Percentiles rank a stretch among this genome's conserved stretches.
Conservation (phyloP, 192 early-diverging fungal species). For the Phlyctochytrium planicorne region DNA sequence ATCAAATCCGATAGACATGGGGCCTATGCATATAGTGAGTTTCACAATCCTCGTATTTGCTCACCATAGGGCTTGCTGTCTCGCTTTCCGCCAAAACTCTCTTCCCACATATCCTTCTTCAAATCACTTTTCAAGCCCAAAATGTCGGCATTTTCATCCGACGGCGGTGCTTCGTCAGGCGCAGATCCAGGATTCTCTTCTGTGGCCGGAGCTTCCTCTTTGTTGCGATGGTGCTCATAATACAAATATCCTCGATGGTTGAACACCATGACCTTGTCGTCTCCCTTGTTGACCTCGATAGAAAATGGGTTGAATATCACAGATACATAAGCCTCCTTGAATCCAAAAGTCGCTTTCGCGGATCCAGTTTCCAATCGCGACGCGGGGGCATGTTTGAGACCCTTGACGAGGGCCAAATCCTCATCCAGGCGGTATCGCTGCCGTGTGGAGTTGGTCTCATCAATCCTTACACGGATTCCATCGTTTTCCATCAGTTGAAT, state of each 20-base stretch:
- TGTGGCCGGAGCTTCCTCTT: constrained; percentile 33
- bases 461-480: constrained; percentile 28
- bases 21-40: constrained; percentile 52
- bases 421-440: constrained; percentile 8
- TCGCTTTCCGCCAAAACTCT: constrained; percentile 80
- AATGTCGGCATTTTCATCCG: constrained; percentile 38
- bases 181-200: neutral
- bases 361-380: constrained; percentile 10
- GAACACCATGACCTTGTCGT: constrained; percentile 59
- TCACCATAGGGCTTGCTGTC: constrained; percentile 94
- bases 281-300: constrained; percentile 60
- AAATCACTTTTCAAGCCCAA: constrained; percentile 45
- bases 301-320: constrained; percentile 56
- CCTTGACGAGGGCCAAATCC: constrained; percentile 2
- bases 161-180: neutral
- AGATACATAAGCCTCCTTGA: constrained; percentile 30
- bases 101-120: constrained; percentile 74
- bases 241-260: constrained; percentile 83
- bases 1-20: constrained; percentile 92
- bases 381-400: neutral
- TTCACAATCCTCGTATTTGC: neutral
- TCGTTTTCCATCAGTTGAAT: constrained; percentile 10
- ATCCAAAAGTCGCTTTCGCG: constrained; percentile 55
- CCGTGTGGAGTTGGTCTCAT: constrained; percentile 11
- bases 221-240: constrained; percentile 75